A percentile compares a stretch with the other conserved stretches of the same genome.
Evolutionary conservation across 1,139 yeast genomes (phyloP).

Genomic region (Magnusiomyces suaveolens): DNA sequence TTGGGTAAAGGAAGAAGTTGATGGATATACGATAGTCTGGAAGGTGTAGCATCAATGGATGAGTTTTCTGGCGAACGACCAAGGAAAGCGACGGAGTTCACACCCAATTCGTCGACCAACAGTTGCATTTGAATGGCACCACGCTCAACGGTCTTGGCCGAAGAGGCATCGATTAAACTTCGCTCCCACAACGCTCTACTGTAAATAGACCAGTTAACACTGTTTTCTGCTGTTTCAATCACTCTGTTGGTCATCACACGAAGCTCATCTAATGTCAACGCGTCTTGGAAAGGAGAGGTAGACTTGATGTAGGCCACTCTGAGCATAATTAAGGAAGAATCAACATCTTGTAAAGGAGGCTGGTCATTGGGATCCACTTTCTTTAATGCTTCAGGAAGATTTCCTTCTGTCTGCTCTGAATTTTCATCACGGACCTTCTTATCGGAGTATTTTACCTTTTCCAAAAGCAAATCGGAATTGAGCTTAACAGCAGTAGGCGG

Average conservation of each 20-base stretch:
- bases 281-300: constrained; percentile 60
- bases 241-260: constrained; percentile 66
- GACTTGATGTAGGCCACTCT: constrained; percentile 56
- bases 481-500: constrained; percentile 40
- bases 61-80: constrained; percentile 37
- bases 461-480: constrained; percentile 72
- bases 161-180: constrained; percentile 68
- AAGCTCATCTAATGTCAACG: constrained; percentile 72
- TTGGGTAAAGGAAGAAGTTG: constrained; percentile 70
- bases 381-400: constrained; percentile 47
- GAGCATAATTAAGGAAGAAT: constrained; percentile 60
- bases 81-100: constrained; percentile 45
- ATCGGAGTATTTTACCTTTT: constrained; percentile 47
- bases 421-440: constrained; percentile 27
- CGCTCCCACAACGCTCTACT: constrained; percentile 87
- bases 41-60: constrained; percentile 25
- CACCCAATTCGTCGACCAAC: constrained; percentile 80
- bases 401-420: constrained; percentile 35
- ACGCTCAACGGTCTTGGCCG: constrained; percentile 82
- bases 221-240: constrained; percentile 41
- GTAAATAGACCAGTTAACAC: constrained; percentile 68
- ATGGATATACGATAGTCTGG: constrained; percentile 63
- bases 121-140: constrained; percentile 91
- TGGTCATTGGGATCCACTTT: constrained; percentile 72
- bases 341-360: constrained; percentile 62